A percentile compares a stretch with the other conserved stretches of the same genome.
Conservation (phyloP, 2,329 filamentous ascomycete species). For the Zymoseptoria pseudotritici region DNA sequence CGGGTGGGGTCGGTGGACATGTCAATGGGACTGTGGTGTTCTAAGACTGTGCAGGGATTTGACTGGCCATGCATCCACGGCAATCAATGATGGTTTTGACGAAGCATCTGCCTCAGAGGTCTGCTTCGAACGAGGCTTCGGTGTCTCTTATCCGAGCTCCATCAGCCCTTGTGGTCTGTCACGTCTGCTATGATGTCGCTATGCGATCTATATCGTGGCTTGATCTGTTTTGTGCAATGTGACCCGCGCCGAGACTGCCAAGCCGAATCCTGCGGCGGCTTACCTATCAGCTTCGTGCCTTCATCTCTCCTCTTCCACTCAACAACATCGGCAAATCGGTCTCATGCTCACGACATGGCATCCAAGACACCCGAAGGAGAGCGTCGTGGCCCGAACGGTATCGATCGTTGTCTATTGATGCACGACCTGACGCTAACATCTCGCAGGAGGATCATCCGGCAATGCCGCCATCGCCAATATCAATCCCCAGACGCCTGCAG, state of each 20-base stretch:
- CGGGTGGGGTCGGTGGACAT: constrained; percentile 42
- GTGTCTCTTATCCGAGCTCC: too few species aligned
- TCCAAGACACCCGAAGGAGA: constrained; percentile 34
- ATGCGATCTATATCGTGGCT: too few species aligned
- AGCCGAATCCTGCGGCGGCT: neutral
- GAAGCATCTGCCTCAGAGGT: too few species aligned
- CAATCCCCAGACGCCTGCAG: constrained; percentile 30
- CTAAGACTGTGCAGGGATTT: constrained; percentile 3
- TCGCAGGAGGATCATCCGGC: constrained; percentile 22
- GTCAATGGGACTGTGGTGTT: constrained; percentile 38
- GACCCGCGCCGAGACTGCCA: neutral
- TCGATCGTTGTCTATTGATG: too few species aligned
- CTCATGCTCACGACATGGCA: constrained; percentile 25
- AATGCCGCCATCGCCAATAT: constrained; percentile 19
- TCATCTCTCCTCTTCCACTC: neutral
- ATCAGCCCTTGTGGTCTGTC: too few species aligned
- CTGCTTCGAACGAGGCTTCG: too few species aligned
- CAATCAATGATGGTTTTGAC: neutral
- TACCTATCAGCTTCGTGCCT: neutral
- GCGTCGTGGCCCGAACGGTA: constrained; percentile 9
- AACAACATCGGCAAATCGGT: neutral
- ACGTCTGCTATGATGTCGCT: too few species aligned
- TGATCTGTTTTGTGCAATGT: neutral
- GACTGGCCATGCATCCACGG: neutral
- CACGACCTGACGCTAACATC: neutral